Conservation (phyloP, 768 basidiomycete species). For the Phanerodontia chrysosporium region DNA sequence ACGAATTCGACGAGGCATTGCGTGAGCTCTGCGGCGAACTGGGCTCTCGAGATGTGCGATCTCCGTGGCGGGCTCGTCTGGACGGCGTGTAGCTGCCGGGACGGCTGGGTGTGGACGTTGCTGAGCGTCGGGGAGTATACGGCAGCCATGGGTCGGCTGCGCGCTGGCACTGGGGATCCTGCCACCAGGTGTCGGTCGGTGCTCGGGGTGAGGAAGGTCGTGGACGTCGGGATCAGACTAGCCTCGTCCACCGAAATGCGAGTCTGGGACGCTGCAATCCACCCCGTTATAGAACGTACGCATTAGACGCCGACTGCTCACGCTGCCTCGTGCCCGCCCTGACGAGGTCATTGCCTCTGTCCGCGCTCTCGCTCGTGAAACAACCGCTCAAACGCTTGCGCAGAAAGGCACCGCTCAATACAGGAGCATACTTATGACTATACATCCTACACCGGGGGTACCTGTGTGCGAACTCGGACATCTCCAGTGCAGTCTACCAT, state of each 20-base stretch:
- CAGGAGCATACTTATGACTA: neutral
- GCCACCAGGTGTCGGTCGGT: conserved; percentile 9
- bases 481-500: neutral
- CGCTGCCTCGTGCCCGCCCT: neutral
- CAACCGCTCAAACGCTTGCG: neutral
- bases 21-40: conserved; percentile 77
- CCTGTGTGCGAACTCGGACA: neutral
- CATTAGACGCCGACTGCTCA: neutral
- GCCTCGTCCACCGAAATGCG: neutral
- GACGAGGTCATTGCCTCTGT: neutral
- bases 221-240: conserved; percentile 3
- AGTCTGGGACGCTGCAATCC: conserved; percentile 1
- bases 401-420: neutral
- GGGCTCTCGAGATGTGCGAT: conserved; percentile 42
- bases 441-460: neutral
- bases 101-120: conserved; percentile 1
- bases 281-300: conserved; percentile 1
- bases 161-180: conserved; percentile 11
- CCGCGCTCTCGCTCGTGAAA: neutral
- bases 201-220: conserved; percentile 1
- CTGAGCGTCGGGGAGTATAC: conserved; percentile 11
- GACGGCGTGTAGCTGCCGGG: conserved; percentile 4
- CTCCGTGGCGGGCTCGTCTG: conserved; percentile 14
- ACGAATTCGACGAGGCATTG: conserved; percentile 93
- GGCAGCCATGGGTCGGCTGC: conserved; percentile 10